Percentiles rank a stretch among this genome's conserved stretches.
Conservation (phyloP, 495 filamentous ascomycete genomes). For the Talaromyces wortmannii region DNA sequence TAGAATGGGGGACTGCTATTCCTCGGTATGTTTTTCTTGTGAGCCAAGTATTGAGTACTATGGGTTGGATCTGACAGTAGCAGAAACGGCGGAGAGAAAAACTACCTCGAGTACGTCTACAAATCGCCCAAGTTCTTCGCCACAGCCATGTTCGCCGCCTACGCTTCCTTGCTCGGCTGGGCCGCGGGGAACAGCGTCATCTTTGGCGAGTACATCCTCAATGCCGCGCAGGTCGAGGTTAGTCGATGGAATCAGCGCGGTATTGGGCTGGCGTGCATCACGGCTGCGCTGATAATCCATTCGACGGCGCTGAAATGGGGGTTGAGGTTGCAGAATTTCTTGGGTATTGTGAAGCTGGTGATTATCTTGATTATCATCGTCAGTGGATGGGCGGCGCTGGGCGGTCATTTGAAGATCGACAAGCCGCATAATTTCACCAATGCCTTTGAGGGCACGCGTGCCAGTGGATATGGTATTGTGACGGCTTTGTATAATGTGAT, state of each 20-base stretch:
- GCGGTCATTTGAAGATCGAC: conserved; percentile 31
- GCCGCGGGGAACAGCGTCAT: conserved; percentile 59
- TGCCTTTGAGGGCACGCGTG: conserved; percentile 54
- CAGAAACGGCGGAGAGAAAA: conserved; percentile 62
- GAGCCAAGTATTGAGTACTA: too few species aligned
- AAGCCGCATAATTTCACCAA: conserved; percentile 59
- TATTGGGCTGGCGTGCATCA: conserved; percentile 59
- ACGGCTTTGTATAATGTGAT: conserved; percentile 62
- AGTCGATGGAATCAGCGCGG: conserved; percentile 64
- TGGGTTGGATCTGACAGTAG: conserved; percentile 29
- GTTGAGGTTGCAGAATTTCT: conserved; percentile 55
- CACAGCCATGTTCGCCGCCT: conserved; percentile 55
- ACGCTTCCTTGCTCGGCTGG: conserved; percentile 48
- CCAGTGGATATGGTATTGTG: conserved; percentile 52
- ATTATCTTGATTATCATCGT: conserved; percentile 62
- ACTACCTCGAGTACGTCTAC: conserved; percentile 64
- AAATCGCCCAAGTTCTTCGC: conserved; percentile 57
- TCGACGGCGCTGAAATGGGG: conserved; percentile 59
- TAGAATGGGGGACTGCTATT: conserved; percentile 50
- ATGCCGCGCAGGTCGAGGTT: conserved; percentile 50
- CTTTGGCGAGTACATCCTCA: conserved; percentile 64
- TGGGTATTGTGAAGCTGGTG: conserved; percentile 62
- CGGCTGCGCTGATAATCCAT: conserved; percentile 56
- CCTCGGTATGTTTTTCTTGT: conserved; percentile 28
- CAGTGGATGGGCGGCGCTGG: conserved; percentile 57